Evolutionary conservation across 805 yeast genomes (phyloP), one percentile per base, ranked within the genome.

Genomic region (Metschnikowia santaceciliae): DNA sequence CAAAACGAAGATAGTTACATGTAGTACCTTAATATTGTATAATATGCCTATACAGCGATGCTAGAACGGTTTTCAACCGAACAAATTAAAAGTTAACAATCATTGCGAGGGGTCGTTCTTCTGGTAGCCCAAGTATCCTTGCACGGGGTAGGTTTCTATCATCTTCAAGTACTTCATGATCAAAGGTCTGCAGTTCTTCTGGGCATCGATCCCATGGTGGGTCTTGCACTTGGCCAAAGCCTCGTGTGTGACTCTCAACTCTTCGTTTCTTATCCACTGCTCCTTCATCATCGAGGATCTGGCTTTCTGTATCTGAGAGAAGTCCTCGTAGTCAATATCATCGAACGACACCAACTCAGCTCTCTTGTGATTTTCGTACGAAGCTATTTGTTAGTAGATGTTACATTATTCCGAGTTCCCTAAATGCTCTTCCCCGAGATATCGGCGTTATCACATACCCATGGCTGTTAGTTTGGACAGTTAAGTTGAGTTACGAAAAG

Each of bases 121-220:
- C 74, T 88, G 95, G 73, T 88, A 87, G n/a, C 90, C 92, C 64
- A 83, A 72, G 71, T 78, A 87, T 41, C 96, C 96, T 59, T 81
- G 78, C 53, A 85, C 77, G 59, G 82, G 79, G 59, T 85, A 79
- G 46, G 77, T 70, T 50, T 89, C 91, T 51, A 88, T 74, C 87
- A 88, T 76, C 60, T 84, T 87, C 74, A 88, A 71, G 67, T 88
- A 88, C 72, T 75, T 81, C 71, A 86, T 84, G 32, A 90, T 86
- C 61, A 88, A 74, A 43, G 87, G 88, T 68, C 84, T 81, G 72
- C 96, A 88, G 68, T 86, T 88, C 72, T 87, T 90, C 56, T 73
- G 76, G 19, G 76, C 76, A 54, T 74, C 77, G 37, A 66, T 63
- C 43, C 72, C 70, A 52, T 74, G 77, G 61, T 78, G 79, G 53